phyloP scores from a whole-genome alignment of 2,329 filamentous ascomycete species.

The Apiospora malaysiana region DNA sequence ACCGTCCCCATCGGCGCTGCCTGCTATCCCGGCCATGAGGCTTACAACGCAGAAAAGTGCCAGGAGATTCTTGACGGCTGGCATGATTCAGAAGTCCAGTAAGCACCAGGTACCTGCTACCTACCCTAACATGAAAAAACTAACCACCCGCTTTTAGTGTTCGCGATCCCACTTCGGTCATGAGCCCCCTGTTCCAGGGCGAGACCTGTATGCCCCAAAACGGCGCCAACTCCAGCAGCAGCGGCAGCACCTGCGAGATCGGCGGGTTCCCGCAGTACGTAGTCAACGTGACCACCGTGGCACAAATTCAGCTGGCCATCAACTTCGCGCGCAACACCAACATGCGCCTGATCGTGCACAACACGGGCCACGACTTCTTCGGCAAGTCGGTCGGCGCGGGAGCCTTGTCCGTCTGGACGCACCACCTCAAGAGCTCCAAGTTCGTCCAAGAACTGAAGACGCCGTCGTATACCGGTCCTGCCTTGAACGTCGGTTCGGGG shows the following conservation, averaged over 20 bases:
- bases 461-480: slow-evolving; percentile 43
- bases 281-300: slow-evolving; percentile 45
- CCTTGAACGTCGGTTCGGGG: slow-evolving; percentile 60
- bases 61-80: not conserved
- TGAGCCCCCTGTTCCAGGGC: slow-evolving; percentile 37
- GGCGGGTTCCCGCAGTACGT: slow-evolving; percentile 46
- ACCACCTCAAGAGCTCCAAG: slow-evolving; percentile 38
- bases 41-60: not conserved
- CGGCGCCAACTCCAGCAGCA: slow-evolving; percentile 25
- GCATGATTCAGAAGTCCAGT: slow-evolving; percentile 10
- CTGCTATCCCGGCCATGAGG: not conserved
- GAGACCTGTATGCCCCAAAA: slow-evolving; percentile 29
- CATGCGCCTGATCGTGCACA: slow-evolving; percentile 54
- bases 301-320: not conserved
- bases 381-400: slow-evolving; percentile 44
- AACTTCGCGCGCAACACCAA: slow-evolving; percentile 45
- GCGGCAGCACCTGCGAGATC: not conserved
- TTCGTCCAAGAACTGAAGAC: slow-evolving; percentile 35
- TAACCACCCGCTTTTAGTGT: not conserved
- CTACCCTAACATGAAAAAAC: not conserved
- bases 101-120: not conserved
- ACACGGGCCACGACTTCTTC: slow-evolving; percentile 58
- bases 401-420: slow-evolving; percentile 44
- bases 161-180: slow-evolving; percentile 2
- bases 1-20: not conserved